Percentiles rank a stretch among this genome's conserved stretches.
Conservation (phyloP, 2,329 filamentous ascomycete species). For the Alternaria consortialis region DNA sequence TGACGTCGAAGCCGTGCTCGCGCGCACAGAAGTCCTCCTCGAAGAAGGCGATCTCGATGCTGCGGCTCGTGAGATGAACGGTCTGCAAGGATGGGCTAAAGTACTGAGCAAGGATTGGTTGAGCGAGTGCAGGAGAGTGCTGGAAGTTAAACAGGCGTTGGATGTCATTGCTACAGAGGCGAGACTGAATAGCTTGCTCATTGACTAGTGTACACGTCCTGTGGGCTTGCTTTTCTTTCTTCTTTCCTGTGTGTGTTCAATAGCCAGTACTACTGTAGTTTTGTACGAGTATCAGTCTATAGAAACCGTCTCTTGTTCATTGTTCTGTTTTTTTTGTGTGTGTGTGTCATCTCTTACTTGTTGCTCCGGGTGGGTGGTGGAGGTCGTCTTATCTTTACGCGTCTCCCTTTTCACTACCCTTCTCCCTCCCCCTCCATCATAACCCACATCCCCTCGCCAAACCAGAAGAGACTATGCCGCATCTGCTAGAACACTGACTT, state of each 20-base stretch:
- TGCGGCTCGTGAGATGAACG: constrained; percentile 94
- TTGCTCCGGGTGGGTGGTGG: no score
- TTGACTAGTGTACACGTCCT: constrained; percentile 64
- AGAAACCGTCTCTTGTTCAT: constrained; percentile 15
- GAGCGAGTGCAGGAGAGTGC: constrained; percentile 84
- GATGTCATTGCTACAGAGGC: constrained; percentile 95
- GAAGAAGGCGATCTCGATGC: constrained; percentile 93
- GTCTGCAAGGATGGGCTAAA: constrained; percentile 91
- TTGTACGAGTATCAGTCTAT: constrained; percentile 19
- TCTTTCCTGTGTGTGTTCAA: constrained; percentile 16
- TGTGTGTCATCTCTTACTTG: no score
- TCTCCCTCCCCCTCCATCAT: no score
- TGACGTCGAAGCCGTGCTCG: constrained; percentile 93
- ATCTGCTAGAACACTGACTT: no score
- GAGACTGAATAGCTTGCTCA: constrained; percentile 83
- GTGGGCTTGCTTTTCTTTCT: not conserved
- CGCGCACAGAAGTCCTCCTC: constrained; percentile 85
- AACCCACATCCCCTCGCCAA: no score
- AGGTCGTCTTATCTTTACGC: no score
- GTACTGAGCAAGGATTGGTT: constrained; percentile 95
- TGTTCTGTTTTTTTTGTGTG: not conserved
- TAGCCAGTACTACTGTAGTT: constrained; percentile 19
- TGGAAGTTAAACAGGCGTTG: constrained; percentile 95
- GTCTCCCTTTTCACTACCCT: no score
- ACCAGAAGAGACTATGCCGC: no score